Evolutionary conservation across 176 grass and related monocot genomes (phyloP).

Genomic region (Zea luxurians): DNA sequence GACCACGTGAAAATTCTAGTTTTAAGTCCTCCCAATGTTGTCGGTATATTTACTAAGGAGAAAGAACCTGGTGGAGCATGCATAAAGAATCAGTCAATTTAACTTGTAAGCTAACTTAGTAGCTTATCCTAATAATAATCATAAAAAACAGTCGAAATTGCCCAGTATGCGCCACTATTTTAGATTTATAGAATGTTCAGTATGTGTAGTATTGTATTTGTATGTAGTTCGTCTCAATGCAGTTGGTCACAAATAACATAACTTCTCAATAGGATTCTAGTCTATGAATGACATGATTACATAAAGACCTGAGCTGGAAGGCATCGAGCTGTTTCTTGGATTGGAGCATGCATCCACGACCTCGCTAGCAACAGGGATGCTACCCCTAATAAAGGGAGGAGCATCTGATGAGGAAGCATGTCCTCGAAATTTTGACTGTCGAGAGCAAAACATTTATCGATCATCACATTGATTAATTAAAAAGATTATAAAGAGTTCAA

Average conservation of each 20-base stretch:
- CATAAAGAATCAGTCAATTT: slow-evolving; percentile 27
- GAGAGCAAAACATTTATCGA: slow-evolving; percentile 17
- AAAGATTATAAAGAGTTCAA: background rate
- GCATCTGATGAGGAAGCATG: slow-evolving; percentile 48
- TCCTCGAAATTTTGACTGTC: slow-evolving; percentile 54
- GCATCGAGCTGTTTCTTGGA: slow-evolving; percentile 35
- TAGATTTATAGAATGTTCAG: slow-evolving; percentile 1
- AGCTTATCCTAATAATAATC: slow-evolving; percentile 14
- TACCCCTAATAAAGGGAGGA: slow-evolving; percentile 42
- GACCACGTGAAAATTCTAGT: slow-evolving; percentile 50
- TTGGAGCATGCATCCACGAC: slow-evolving; percentile 53
- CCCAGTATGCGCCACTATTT: slow-evolving; percentile 11
- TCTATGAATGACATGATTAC: slow-evolving; percentile 17
- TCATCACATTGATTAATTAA: slow-evolving; percentile 11
- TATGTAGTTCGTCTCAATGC: slow-evolving; percentile 9
- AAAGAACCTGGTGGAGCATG: slow-evolving; percentile 50
- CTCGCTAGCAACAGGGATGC: slow-evolving; percentile 53
- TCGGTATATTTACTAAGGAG: slow-evolving; percentile 32
- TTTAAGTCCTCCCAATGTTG: slow-evolving; percentile 27
- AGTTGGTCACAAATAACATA: slow-evolving; percentile 9
- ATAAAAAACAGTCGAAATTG: slow-evolving; percentile 7
- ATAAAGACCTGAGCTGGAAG: slow-evolving; percentile 50
- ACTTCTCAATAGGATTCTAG: slow-evolving; percentile 18
- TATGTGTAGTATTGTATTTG: slow-evolving; percentile 18
- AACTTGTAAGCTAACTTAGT: slow-evolving; percentile 18